Base-by-base conservation (phyloP, 345 rosid species). In the Lenwebbia sp. region DNA sequence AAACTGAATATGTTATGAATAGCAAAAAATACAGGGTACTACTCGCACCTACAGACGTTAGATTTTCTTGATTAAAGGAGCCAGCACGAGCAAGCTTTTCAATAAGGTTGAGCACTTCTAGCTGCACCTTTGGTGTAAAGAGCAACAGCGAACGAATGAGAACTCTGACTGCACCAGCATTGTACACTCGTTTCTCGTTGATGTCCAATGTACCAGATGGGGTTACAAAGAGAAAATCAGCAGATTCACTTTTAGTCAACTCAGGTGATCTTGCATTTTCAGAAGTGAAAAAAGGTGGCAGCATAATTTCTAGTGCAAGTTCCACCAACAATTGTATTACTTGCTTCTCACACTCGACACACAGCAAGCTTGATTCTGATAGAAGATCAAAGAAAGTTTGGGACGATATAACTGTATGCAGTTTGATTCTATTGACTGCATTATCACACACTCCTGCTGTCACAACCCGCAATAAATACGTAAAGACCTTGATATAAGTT, bases 331-430 rank as follows among this genome's bases (percentile, higher is more conserved):
- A 89, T 91, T 94, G 99, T 91, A 98, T 93, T 76, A 98, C 98
- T 94, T 94, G 97, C 93, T 94, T 98, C 92, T 98, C 99, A 90
- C 89, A 94, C 82, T 95, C 99, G 88, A 98, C 95, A 89, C 93
- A 94, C 83, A 98, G 92, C 98, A 98, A 93, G 87, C 98, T 96
- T 90, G 99, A 98, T 89, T 98, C 99, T 52, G 92, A 89, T 82
- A 98, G 93, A 89, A 95, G 97, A 89, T 97, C 99, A 88, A 90
- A 94, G 92, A 98, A 98, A 50, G 99, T 94, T 84, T 94, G 98
- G 62, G 99, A 98, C 55, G 93, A 92, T 88, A 96, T 93, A 54
- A 96, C 91, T 82, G 92, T 88, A 86, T 96, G 99, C 85, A 97
- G 90, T 87, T 96, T 97, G 88, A 90, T 90, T 94, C 99, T 92